Base-by-base conservation (phyloP, 2,329 filamentous ascomycete species). In the Fusarium succisae region DNA sequence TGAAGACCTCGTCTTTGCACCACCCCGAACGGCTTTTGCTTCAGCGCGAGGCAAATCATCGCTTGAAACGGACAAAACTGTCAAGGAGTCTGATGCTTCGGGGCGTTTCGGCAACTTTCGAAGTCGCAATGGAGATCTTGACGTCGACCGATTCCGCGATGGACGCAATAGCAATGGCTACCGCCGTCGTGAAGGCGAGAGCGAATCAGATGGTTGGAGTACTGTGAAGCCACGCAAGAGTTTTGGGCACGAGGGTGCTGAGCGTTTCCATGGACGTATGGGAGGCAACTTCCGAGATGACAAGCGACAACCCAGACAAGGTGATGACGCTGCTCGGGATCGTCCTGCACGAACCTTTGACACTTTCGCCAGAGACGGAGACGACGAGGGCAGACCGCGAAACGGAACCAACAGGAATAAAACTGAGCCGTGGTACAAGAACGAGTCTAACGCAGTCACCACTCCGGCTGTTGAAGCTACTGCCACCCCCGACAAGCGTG, bases 1-100 rank as follows among this genome's bases (percentile, higher is more conserved):
- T 78, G 95, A 97, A 77, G 94, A 97, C 73, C 93, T 97, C 66
- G 89, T 96, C 66, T 92, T 98, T 66, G 95, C 94, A 20, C 95
- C 95, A 26, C 94, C 95, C 4, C 93, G 94, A 81, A 94, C 91
- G 53, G 90, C 91, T 50, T 98, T 98, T 82, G 90, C 94, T 60
- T 97, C 95, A 3, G 89, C 92, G 28, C 93, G 93, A 66, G 86
- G 89, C 30, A 81, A 83, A 60, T 86, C 87, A 67, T 83, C 84
- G 20, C 83, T 86, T 56, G 89, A 90, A 56, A 84, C 84, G 48
- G 88, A 91, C 35, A 91, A 89, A 75, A 79, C 83, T 6, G 70
- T 79, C 30, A 90, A 88, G 76, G 88, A 90, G 55, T 63, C 81
- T 13, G 88, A 90, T 30, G 78, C 83, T 18, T 84, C 84, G 69